Base-by-base conservation (phyloP, 2,329 filamentous ascomycete genomes). In the Epichloe elymi region DNA sequence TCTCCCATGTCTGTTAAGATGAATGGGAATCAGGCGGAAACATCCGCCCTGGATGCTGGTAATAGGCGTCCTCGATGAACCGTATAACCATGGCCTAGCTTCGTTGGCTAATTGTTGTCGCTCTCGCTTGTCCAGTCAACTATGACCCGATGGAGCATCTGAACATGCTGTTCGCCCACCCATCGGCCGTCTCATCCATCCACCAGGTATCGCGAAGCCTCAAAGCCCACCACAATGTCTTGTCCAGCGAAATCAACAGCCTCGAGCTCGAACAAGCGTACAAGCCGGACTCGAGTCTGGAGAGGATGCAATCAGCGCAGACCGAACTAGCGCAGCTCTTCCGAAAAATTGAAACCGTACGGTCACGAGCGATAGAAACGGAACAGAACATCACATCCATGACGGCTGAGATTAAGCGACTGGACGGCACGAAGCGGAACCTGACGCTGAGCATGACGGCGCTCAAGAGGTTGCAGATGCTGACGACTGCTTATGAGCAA, bases 401-500 rank as follows among this genome's bases (percentile, higher is more conserved):
- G 93, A 98, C 93, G 54, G 89, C 93, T 53, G 93, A 98, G 63
- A 98, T 98, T 67, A 98, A 98, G 73, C 83, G 91, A 58, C 77
- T 98, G 57, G 93, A 98, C 69, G 87, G 86, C 67, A 96, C 93
- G 38, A 98, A 98, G 74, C 85, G 85, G 67, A 98, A 98, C 68
- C 76, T 98, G 55, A 96, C 93, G 10, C 76, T 95, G 50, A 96
- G 89, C 57, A 98, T 98, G 93, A 98, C 93, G 42, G 91, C 91
- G 20, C 74, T 98, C 61, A 98, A 98, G 73, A 79, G 93, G 45
- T 76, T 98, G 60, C 93, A 98, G 74, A 98, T 98, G 93, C 73
- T 98, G 64, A 97, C 93, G 5, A 97, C 93, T 3, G 93, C 93
- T n/a, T 98, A 97, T 69, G 93, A 97, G 65, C 93, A 98, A 70